Conservation (phyloP, 768 basidiomycete genomes). For the Sporobolomyces roseus region DNA sequence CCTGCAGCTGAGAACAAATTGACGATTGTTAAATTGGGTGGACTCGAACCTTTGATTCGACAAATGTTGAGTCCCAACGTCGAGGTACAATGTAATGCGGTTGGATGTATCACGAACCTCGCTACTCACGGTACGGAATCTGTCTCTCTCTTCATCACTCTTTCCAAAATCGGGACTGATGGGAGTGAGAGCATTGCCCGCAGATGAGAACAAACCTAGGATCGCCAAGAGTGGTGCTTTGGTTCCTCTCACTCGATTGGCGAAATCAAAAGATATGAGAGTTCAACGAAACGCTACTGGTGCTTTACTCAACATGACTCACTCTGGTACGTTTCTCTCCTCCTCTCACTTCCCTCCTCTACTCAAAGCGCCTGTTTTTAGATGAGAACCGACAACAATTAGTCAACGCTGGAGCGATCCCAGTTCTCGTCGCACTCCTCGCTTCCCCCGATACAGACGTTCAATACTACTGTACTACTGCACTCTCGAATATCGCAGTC, state of each 20-base stretch:
- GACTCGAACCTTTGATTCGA: conserved; percentile 92
- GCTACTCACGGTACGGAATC: conserved; percentile 80
- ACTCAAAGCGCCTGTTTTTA: conserved; percentile 46
- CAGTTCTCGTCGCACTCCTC: conserved; percentile 82
- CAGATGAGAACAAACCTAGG: conserved; percentile 99
- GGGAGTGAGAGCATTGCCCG: background rate
- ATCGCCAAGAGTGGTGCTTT: conserved; percentile 99
- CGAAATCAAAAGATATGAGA: conserved; percentile 97
- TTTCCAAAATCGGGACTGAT: background rate
- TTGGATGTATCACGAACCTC: conserved; percentile 96
- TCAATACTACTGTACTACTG: conserved; percentile 99
- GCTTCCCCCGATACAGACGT: conserved; percentile 99
- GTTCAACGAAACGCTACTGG: conserved; percentile 98
- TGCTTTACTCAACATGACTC: conserved; percentile 97
- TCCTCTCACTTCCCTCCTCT: background rate
- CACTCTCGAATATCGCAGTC: conserved; percentile 95
- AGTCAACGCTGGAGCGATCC: conserved; percentile 96
- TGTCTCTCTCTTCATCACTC: conserved; percentile 30
- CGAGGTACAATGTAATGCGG: conserved; percentile 98
- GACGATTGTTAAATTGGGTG: conserved; percentile 94
- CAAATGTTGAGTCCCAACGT: conserved; percentile 99
- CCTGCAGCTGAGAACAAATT: conserved; percentile 96
- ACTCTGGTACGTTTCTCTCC: conserved; percentile 64
- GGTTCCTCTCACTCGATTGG: conserved; percentile 89
- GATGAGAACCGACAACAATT: conserved; percentile 98